These are phyloP conservation scores for Senna tora DNA, from an alignment of 306 rosid species.

Conservation along the genomic window DNA sequence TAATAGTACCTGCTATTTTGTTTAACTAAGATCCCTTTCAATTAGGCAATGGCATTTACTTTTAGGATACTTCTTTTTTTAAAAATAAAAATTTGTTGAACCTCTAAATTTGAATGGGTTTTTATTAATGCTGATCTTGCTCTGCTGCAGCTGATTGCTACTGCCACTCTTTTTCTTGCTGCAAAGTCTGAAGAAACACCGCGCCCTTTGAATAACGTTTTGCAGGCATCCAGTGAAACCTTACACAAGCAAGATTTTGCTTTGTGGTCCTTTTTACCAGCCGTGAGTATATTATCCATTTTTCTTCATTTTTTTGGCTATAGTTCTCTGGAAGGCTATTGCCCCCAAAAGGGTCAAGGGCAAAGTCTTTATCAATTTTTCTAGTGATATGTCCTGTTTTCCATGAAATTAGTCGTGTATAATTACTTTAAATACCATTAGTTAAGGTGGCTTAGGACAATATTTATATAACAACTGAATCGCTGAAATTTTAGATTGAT, in stretches of 20 bases:
- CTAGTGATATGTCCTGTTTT: background rate
- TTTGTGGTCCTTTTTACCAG: constrained; percentile 53
- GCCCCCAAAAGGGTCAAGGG: background rate
- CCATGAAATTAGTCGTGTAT: background rate
- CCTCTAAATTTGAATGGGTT: background rate
- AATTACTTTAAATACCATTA: background rate
- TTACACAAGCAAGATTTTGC: constrained; percentile 63
- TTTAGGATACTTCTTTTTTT: background rate
- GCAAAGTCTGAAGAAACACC: constrained; percentile 81
- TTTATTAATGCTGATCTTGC: background rate
- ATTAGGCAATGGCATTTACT: too few species aligned
- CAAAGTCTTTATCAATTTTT: background rate
- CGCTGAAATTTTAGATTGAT: background rate
- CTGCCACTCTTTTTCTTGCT: constrained; percentile 78
- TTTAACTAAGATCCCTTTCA: too few species aligned
- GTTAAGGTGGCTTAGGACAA: background rate
- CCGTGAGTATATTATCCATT: constrained; percentile 50
- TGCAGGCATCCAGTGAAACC: constrained; percentile 65
- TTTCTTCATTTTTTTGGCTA: background rate
- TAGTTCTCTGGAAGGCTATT: background rate
- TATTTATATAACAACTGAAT: background rate
- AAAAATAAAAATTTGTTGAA: background rate
- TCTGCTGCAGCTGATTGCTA: constrained; percentile 69
- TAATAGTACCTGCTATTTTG: background rate
- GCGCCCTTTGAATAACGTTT: constrained; percentile 64